These are phyloP conservation scores for Shiraia sp. DNA, from an alignment of 2,329 filamentous ascomycete genomes.

Conservation along the genomic window DNA sequence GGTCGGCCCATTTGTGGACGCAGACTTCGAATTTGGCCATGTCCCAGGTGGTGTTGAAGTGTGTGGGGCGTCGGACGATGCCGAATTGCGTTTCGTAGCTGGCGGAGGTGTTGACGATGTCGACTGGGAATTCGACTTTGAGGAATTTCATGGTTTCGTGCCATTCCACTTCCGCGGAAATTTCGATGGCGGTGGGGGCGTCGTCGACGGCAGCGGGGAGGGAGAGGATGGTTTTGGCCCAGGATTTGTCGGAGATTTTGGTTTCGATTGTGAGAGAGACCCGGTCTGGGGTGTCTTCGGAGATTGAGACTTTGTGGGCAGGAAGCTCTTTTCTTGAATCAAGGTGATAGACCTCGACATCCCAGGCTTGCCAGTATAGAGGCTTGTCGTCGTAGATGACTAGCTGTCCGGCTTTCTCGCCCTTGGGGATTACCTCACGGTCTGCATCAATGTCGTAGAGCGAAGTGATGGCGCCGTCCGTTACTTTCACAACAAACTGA, in stretches of 20 bases:
- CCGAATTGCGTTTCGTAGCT: slow-evolving; percentile 96
- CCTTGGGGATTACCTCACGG: slow-evolving; percentile 75
- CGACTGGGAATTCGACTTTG: slow-evolving; percentile 97
- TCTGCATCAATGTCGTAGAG: slow-evolving; percentile 74
- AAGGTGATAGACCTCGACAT: slow-evolving; percentile 95
- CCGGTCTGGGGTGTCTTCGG: slow-evolving; percentile 71
- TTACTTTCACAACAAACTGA: slow-evolving; percentile 72
- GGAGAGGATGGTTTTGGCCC: slow-evolving; percentile 82
- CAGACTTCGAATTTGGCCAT: slow-evolving; percentile 99
- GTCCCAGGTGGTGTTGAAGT: slow-evolving; percentile 98
- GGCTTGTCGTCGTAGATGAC: slow-evolving; percentile 98
- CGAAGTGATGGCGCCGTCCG: slow-evolving; percentile 78
- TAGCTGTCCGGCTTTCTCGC: slow-evolving; percentile 81
- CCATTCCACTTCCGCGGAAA: slow-evolving; percentile 91
- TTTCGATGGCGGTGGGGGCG: slow-evolving; percentile 72
- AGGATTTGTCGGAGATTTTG: slow-evolving; percentile 84
- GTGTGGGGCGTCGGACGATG: slow-evolving; percentile 84
- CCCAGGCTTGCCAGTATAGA: slow-evolving; percentile 96
- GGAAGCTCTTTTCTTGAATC: slow-evolving; percentile 79
- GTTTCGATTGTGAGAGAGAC: slow-evolving; percentile 84
- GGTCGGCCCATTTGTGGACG: slow-evolving; percentile 90
- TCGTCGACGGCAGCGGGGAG: slow-evolving; percentile 70
- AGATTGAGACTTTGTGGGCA: slow-evolving; percentile 69
- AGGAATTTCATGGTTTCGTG: slow-evolving; percentile 96
- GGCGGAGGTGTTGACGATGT: slow-evolving; percentile 87